Base-by-base conservation (phyloP, 495 filamentous ascomycete species). In the Glutinoglossum americanum region DNA sequence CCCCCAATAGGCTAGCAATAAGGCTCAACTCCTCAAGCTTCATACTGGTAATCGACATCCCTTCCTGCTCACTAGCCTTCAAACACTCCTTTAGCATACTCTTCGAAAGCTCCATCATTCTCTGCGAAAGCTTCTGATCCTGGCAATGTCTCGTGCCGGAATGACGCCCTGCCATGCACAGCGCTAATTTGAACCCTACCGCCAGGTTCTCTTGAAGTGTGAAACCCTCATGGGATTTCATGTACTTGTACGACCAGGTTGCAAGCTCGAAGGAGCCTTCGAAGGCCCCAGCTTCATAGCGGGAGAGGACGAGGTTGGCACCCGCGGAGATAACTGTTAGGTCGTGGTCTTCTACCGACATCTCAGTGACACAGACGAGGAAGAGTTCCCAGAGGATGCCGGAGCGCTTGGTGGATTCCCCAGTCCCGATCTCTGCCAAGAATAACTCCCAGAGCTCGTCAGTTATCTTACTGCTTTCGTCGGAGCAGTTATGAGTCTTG, bases 171-270 rank as follows among this genome's bases (percentile, higher is more conserved):
- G 71, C 76, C 58, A 81, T 66, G 47, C 74, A 72, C 45, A 73
- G 62, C 30, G 76, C 76, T 0, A 82, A 63, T 65, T 79, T 77
- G 65, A 79, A 78, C 1, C 74, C 75, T 0, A 72, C 72, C 13
- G 68, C 69, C 37, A 80, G 70, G 58, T 69, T 73, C 9, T 74
- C 64, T 15, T 71, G 60, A 57, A 66, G 63, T 41, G 72, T 71
- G 60, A 80, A 76, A 32, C 72, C 74, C 30, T 72, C 70, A 35
- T 77, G 77, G n/a, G 73, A 63, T 45, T 76, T 70, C 17, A 75
- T 68, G 65, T 82, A 82, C 7, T 75, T 71, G 61, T 78, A 77
- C 44, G 77, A 67, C 35, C 75, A 73, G 11, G 68, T 67, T 0
- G 76, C 75, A 0, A 81, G 60, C 27, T 77, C 74, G 55, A 76